These are phyloP conservation scores for Plasmodium adleri DNA, from an alignment of 169 alveolate species.

Conservation along the genomic window DNA sequence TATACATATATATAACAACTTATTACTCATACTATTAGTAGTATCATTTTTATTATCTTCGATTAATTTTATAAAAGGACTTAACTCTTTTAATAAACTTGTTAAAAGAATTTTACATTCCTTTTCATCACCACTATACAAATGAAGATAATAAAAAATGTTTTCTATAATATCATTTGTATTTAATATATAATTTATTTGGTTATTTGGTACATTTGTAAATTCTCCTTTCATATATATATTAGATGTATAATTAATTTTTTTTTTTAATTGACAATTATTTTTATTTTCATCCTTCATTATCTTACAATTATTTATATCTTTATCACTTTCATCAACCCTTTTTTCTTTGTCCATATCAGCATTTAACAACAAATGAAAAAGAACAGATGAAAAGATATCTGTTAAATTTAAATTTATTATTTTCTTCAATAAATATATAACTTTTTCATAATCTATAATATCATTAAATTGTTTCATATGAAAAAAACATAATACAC, in stretches of 20 bases:
- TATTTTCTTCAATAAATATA: constrained; percentile 12
- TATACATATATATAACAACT: constrained; percentile 21
- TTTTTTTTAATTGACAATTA: not conserved
- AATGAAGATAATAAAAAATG: constrained; percentile 38
- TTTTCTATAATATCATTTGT: constrained; percentile 24
- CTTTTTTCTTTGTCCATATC: not conserved
- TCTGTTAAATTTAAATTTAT: constrained; percentile 12
- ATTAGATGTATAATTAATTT: not conserved
- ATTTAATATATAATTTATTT: not conserved
- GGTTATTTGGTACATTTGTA: not conserved
- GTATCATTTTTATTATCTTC: constrained; percentile 4
- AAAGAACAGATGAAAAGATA: constrained; percentile 15
- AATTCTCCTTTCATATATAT: not conserved
- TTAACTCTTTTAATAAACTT: not conserved
- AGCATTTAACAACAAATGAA: not conserved
- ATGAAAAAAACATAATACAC: constrained; percentile 26
- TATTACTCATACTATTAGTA: no score
- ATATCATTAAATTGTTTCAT: not conserved
- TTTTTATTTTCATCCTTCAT: not conserved
- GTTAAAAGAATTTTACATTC: constrained; percentile 22
- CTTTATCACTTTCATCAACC: not conserved
- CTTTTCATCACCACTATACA: constrained; percentile 18
- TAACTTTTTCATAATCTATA: constrained; percentile 43
- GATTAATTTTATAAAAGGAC: constrained; percentile 19
- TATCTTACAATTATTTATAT: not conserved